Evolutionary conservation across 1,284 basidiomycete species (phyloP), one percentile per base, ranked within the genome.

Genomic region (Sanghuangporus weigelae): DNA sequence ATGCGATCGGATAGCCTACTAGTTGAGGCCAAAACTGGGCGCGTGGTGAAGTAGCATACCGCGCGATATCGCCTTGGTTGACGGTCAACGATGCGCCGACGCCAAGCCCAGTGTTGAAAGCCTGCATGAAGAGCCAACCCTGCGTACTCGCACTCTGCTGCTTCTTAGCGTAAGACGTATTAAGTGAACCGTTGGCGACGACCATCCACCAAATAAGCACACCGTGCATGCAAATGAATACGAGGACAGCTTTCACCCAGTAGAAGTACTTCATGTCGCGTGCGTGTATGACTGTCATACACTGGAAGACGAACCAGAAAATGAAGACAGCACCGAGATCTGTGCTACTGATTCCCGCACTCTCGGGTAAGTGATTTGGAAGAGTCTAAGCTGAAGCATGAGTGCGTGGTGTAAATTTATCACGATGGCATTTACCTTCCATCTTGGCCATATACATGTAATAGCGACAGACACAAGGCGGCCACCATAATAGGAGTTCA

Each of bases 41-140:
- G 42, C 63, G 66, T 11, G 69, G 70, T 19, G 57, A 66, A 54
- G 60, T 67, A 4, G 73, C 68, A 51, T 71, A 73, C 26, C 71
- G 63, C 11, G 70, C 69, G 51, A 73, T 71, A 46, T 73, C 71
- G 31, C 67, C 69, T 58, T 71, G 70, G 54, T 73, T 73, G 42
- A 71, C 67, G 3, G 69, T 68, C 7, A 69, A 58, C 14, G 67
- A 66, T 10, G 70, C 68, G n/a, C 69, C 64, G n/a, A 69, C 67
- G 7, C 69, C 69, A 10, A 70, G 63, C 8, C 70, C 70, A 46
- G 65, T 61, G 48, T 70, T 70, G 64, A 71, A 71, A 3, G 70
- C 70, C 51, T 68, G 67, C 59, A 71, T 61, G 59, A 71, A 65
- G 44, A 68, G 59, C 66, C 67, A 68, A 23, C 44, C 66, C 16